A percentile compares a stretch with the other conserved stretches of the same genome.
phyloP scores from a whole-genome alignment of 768 basidiomycete species.

The Kwoniella sp. region DNA sequence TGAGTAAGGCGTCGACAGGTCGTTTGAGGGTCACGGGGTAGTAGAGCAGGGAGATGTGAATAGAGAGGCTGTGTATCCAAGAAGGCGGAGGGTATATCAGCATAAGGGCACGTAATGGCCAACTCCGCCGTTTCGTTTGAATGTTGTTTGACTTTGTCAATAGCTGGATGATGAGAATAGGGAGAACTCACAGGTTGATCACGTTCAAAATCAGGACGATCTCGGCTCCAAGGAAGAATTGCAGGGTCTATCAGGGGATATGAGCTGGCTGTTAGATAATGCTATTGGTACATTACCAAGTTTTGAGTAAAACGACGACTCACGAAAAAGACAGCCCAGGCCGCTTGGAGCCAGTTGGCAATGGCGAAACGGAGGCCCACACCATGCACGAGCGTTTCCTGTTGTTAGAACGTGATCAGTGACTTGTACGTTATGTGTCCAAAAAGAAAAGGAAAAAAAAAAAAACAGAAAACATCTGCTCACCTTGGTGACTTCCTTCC shows the following conservation, averaged over 20 bases:
- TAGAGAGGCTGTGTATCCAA: conserved; percentile 65
- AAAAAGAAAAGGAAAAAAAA: too few species aligned
- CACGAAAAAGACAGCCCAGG: conserved; percentile 79
- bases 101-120: too few species aligned
- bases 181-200: conserved; percentile 61
- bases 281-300: not conserved
- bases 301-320: conserved; percentile 8
- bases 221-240: conserved; percentile 75
- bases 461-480: too few species aligned
- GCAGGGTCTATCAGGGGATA: conserved; percentile 62
- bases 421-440: too few species aligned
- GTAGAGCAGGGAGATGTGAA: conserved; percentile 73
- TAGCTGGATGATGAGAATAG: too few species aligned
- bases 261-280: not conserved
- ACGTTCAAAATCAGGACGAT: conserved; percentile 72
- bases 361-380: conserved; percentile 77
- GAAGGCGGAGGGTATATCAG: too few species aligned
- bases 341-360: conserved; percentile 76
- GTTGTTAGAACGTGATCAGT: not conserved
- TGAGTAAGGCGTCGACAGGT: conserved; percentile 76
- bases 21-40: conserved; percentile 59
- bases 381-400: conserved; percentile 72
- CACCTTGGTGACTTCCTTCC: conserved; percentile 79
- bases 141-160: too few species aligned
- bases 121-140: too few species aligned